Evolutionary conservation across 768 basidiomycete genomes (phyloP), one percentile per base, ranked within the genome.

Genomic region (Pleurotus djamor): DNA sequence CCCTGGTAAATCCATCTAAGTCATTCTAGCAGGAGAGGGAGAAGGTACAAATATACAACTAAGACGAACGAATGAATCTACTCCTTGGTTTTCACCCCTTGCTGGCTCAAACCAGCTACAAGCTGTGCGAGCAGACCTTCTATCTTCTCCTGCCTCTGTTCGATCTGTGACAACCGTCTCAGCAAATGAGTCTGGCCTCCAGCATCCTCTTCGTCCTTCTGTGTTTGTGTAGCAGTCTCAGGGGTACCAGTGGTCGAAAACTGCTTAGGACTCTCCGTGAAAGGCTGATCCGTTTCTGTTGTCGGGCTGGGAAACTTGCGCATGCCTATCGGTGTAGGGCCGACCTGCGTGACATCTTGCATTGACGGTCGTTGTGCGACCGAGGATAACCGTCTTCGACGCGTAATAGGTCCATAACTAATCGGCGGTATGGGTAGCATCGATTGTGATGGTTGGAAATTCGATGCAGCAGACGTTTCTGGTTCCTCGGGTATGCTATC

Each of bases 141-240:
- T 35, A 84, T 83, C 57, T 77, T 72, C 61, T 72, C 70, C 60
- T 83, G 82, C 51, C 76, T 70, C 65, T 69, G 71, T 60, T 81
- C 78, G 52, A 81, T 74, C n/a, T 69, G 68, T 0, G 68, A 68
- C 54, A 80, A 52, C 32, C 71, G 67, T 43, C 61, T 59, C 32
- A 59, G 9, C 52, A 48, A 51, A 34, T 35, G 58, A 37, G 14
- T 28, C n/a, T 57, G 14, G 7, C 60, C 61, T 8, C 58, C 67
- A 17, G 43, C 49, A 9, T 56, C 38, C 41, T 67, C 69, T 21
- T 65, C 60, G 6, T 64, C 47, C 35, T 66, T 67, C 59, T 67
- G 66, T 4, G 67, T 58, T 12, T 69, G 66, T 28, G 61, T 60
- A 8, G 66, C 69, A 33, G 68, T 70, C 32, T 67, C 63, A 0